Evolutionary conservation across 345 rosid species (phyloP), one percentile per base, ranked within the genome.

Genomic region (Hibiscus mutabilis): DNA sequence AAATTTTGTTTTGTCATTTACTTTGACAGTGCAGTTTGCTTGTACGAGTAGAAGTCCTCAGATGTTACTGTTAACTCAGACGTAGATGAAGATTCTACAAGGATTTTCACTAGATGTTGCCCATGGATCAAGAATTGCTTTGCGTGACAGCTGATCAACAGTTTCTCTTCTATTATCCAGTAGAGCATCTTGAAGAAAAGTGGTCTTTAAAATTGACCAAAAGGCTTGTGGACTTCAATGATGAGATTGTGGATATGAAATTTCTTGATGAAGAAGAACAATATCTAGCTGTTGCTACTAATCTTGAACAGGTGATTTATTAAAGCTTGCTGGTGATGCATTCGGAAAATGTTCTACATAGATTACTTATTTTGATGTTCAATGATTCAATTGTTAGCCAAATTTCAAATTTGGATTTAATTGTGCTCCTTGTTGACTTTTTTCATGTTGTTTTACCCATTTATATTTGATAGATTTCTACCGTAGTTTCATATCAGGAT

Each of bases 121-220:
- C 98, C 49, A 81, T 77, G 67, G 83, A 85, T 84, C 88, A 69
- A 75, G 98, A 93, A 59, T 79, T 94, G 78, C 85, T 94, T 65
- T 94, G 97, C 75, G 97, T 85, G 81, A 91, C 95, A 57, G 98
- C 96, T 69, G 97, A 94, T 84, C 96, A 94, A 77, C 96, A 94
- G 76, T 85, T 94, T 74, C 79, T 91, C 22, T 76, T 88, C 75
- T 94, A 94, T 77, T 72, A 75, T 57, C 77, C 82, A 15, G 73
- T 58, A 68, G 86, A 77, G 73, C 64, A 77, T 58, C 46, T 64
- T 56, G 90, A 87, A 73, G 89, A 84, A 71, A 79, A 55, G 40
- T 70, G 78, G 42, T 79, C 74, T 16, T 71, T 91, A 71, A 78
- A 73, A 6, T 69, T 89, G 57, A 80, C 72, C 77, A 89, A 85